phyloP scores from a whole-genome alignment of 2,329 filamentous ascomycete genomes.

The Aureobasidium sp. region DNA sequence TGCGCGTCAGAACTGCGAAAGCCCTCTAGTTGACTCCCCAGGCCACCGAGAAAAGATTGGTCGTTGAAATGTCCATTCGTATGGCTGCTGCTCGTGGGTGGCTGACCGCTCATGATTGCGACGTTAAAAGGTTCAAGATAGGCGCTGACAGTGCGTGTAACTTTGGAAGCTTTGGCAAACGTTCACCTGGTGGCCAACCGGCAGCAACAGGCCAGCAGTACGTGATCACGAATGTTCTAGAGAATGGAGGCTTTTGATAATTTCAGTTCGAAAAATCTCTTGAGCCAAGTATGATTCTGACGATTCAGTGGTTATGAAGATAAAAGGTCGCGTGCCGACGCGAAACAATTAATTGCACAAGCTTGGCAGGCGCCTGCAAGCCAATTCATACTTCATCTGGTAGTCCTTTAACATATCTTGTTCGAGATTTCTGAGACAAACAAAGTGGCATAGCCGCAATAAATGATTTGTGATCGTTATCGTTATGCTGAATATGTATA shows the following conservation, averaged over 20 bases:
- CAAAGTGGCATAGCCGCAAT: no score
- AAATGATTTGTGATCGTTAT: not conserved
- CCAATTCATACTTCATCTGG: not conserved
- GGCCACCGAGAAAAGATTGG: not conserved
- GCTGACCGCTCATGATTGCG: not conserved
- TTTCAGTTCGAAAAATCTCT: not conserved
- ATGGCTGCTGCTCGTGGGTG: not conserved
- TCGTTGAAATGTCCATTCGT: not conserved
- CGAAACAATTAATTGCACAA: not conserved
- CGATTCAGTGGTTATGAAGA: not conserved
- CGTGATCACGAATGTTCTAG: not conserved
- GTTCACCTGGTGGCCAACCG: not conserved
- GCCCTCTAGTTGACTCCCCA: conserved; percentile 22
- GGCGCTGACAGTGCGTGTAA: not conserved
- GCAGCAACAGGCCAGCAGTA: not conserved
- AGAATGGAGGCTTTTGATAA: not conserved
- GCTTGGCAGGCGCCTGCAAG: not conserved
- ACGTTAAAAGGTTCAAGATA: not conserved
- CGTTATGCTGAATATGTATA: not conserved
- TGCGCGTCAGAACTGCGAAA: conserved; percentile 28
- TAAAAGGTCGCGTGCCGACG: not conserved
- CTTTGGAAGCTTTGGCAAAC: not conserved
- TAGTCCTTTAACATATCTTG: no score
- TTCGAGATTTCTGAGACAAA: no score
- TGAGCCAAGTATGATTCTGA: not conserved